phyloP scores from a whole-genome alignment of 2,329 filamentous ascomycete species.

The Claviceps humidiphila region DNA sequence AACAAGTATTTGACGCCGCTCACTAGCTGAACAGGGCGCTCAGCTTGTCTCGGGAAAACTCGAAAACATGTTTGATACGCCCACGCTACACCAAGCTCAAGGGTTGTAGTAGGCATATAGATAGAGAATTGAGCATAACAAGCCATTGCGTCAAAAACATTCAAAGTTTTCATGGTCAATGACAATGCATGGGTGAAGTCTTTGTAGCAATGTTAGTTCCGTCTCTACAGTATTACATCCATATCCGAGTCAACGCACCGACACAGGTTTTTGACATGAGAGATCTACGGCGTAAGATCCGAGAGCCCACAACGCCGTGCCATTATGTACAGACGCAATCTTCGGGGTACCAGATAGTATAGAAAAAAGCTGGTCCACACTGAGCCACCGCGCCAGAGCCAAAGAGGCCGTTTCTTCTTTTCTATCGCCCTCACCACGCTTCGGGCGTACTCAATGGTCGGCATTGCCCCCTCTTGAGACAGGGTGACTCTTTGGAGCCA shows the following conservation, averaged over 20 bases:
- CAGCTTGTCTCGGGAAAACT: neutral
- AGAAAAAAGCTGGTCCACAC: constrained; percentile 11
- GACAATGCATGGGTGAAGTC: too few species aligned
- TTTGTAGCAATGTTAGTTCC: too few species aligned
- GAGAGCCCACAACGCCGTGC: neutral
- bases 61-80: too few species aligned
- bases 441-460: constrained; percentile 8
- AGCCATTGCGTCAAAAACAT: too few species aligned
- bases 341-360: constrained; percentile 6
- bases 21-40: neutral
- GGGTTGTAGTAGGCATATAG: too few species aligned
- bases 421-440: constrained; percentile 7
- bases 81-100: too few species aligned
- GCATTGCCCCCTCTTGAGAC: constrained; percentile 4
- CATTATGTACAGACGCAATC: neutral
- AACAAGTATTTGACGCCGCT: neutral
- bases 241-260: neutral
- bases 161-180: too few species aligned
- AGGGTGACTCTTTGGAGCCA: constrained; percentile 6
- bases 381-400: constrained; percentile 10
- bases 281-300: neutral
- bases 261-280: neutral
- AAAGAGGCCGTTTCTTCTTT: constrained; percentile 6
- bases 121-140: too few species aligned
- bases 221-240: too few species aligned